Conservation (phyloP, 1,139 yeast species). For the Kurtzmaniella quercitrusa region DNA sequence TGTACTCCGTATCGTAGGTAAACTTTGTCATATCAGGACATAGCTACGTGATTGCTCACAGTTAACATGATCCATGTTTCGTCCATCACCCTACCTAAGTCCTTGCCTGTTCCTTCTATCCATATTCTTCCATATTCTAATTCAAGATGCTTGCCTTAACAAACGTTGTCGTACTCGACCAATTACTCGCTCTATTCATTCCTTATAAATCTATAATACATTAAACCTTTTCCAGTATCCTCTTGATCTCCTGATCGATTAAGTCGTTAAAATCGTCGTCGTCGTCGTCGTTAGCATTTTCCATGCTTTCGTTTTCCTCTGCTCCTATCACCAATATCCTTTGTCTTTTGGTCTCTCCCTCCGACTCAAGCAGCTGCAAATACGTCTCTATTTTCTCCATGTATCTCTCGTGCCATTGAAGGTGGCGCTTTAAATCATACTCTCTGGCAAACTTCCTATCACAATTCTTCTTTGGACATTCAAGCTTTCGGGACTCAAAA, state of each 20-base stretch:
- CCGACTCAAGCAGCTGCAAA: constrained; percentile 22
- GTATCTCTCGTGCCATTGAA: constrained; percentile 50
- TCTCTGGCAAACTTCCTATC: constrained; percentile 41
- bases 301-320: neutral
- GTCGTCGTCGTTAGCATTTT: constrained; percentile 8
- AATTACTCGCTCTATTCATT: too few species aligned
- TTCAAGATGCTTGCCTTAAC: too few species aligned
- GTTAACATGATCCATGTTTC: too few species aligned
- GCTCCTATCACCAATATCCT: neutral
- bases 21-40: too few species aligned
- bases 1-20: too few species aligned
- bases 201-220: too few species aligned
- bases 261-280: constrained; percentile 22
- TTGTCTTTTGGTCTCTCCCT: constrained; percentile 9
- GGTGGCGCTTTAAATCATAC: constrained; percentile 49
- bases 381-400: constrained; percentile 28
- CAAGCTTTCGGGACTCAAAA: constrained; percentile 26
- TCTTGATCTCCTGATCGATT: constrained; percentile 27
- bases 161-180: too few species aligned
- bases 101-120: too few species aligned
- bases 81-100: too few species aligned
- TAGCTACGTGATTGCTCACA: too few species aligned
- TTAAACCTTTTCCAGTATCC: constrained; percentile 2
- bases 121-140: too few species aligned
- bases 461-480: constrained; percentile 48